Conservation (phyloP, 164 flowering plant species). For the Chimonanthus salicifolius region DNA sequence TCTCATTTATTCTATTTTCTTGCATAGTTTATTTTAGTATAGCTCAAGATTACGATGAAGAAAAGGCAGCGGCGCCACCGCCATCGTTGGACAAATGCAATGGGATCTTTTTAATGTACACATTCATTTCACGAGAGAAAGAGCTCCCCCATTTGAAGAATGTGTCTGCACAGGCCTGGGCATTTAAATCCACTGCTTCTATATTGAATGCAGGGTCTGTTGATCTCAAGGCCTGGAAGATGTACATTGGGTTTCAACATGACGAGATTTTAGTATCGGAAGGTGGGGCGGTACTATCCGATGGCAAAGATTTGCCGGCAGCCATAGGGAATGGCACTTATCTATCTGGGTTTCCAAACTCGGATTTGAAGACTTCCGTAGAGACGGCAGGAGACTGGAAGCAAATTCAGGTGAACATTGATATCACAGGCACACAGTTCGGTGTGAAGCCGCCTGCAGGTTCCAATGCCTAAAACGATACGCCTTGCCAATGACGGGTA, state of each 20-base stretch:
- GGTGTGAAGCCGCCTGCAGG: conserved; percentile 45
- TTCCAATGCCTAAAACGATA: conserved; percentile 63
- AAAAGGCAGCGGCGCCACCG: conserved; percentile 24
- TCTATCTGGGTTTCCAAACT: conserved; percentile 61
- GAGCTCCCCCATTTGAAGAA: conserved; percentile 57
- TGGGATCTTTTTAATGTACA: conserved; percentile 57
- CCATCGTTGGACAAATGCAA: conserved; percentile 42
- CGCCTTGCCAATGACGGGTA: conserved; percentile 66
- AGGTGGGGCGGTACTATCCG: conserved; percentile 49
- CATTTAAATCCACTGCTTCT: conserved; percentile 50
- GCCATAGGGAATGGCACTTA: conserved; percentile 57
- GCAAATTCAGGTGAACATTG: conserved; percentile 50
- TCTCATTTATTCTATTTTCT: not conserved
- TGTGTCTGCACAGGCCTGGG: conserved; percentile 74
- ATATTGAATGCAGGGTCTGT: conserved; percentile 49
- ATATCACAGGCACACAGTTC: conserved; percentile 71
- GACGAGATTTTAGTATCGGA: conserved; percentile 65
- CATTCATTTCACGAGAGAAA: conserved; percentile 29
- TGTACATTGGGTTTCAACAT: conserved; percentile 62
- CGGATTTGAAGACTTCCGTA: conserved; percentile 67
- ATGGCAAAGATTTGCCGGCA: conserved; percentile 57
- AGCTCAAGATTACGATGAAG: conserved; percentile 29
- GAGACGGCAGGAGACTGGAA: conserved; percentile 81
- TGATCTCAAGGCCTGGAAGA: conserved; percentile 61
- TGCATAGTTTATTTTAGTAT: conserved; percentile 2